Evolutionary conservation across 495 filamentous ascomycete species (phyloP), one percentile per base, ranked within the genome.

Genomic region (Penicillium arizonense): DNA sequence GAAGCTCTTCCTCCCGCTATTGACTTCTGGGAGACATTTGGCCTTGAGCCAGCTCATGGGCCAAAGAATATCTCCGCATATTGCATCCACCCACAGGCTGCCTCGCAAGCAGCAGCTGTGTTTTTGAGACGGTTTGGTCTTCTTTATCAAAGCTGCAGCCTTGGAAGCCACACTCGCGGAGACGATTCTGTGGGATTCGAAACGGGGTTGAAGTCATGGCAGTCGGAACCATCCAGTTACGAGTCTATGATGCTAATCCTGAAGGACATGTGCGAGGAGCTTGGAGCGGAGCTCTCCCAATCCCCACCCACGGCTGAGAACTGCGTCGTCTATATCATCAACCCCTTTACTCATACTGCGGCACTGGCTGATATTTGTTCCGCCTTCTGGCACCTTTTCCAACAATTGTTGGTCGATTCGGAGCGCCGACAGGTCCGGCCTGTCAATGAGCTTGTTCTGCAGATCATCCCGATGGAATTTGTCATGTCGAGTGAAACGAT

Each of bases 1-100:
- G 88, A 95, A 33, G 75, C 96, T 30, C 74, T 96, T 35, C 89
- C 93, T 8, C 77, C 91, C 5, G 87, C 89, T 2, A 64, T 96
- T 8, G 64, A 79, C 0, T 99, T 97, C 60, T 97, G 95, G 95
- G 91, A 97, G 57, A 87, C 86, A 20, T 78, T 97, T 53, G 87
- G 89, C 5, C 79, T 99, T 21, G 85, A 82, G 16, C 94, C 95
- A 16, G 80, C 83, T 30, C 82, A 84, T 64, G 91, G 90, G 1
- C 55, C 75, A 2, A 99, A 97, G 69, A 83, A 96, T 61, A 76
- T 97, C 26, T 80, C 82, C 9, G 83, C 85, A 11, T 83, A 91
- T 58, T 95, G 90, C 58, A 77, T 97, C n/a, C 87, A 87, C 61
- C 90, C 92, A 7, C 66, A 75, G 33, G 69, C 75, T 26, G 78